Evolutionary conservation across 108 stramenopile species (phyloP).

Genomic region (Skeletonema costatum): DNA sequence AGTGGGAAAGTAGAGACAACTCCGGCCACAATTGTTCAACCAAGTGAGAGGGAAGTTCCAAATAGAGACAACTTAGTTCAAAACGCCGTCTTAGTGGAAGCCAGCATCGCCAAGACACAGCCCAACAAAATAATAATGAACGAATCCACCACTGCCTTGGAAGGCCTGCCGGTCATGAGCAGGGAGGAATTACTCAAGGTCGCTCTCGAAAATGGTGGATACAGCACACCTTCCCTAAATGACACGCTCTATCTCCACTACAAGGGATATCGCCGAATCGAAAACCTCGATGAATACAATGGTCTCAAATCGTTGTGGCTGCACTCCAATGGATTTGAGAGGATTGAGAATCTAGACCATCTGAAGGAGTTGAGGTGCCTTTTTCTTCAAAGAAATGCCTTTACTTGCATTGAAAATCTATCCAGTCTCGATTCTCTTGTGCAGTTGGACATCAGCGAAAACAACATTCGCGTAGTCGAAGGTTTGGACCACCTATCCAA

Average conservation of each 20-base stretch:
- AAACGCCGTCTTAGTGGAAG: too few species aligned
- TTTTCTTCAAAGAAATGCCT: conserved; percentile 69
- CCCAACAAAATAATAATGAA: too few species aligned
- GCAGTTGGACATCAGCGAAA: conserved; percentile 64
- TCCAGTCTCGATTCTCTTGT: conserved; percentile 29
- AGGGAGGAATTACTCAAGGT: conserved; percentile 33
- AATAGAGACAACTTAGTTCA: too few species aligned
- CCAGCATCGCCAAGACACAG: too few species aligned
- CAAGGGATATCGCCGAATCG: conserved; percentile 69
- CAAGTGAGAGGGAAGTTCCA: too few species aligned
- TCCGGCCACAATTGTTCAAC: too few species aligned
- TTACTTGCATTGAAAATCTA: conserved; percentile 46
- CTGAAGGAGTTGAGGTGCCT: conserved; percentile 62
- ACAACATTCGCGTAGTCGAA: conserved; percentile 46
- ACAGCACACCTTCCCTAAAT: conserved; percentile 80
- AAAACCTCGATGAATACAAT: conserved; percentile 76
- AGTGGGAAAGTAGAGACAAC: too few species aligned
- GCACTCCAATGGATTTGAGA: conserved; percentile 69
- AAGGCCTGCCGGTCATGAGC: conserved; percentile 44
- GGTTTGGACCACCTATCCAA: conserved; percentile 24
- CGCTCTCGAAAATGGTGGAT: conserved; percentile 59
- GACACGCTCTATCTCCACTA: conserved; percentile 84
- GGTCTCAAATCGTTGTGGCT: conserved; percentile 67
- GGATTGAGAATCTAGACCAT: conserved; percentile 63
- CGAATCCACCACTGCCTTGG: background rate